phyloP scores from a whole-genome alignment of 2,329 filamentous ascomycete genomes.

The Fusarium dimerum region DNA sequence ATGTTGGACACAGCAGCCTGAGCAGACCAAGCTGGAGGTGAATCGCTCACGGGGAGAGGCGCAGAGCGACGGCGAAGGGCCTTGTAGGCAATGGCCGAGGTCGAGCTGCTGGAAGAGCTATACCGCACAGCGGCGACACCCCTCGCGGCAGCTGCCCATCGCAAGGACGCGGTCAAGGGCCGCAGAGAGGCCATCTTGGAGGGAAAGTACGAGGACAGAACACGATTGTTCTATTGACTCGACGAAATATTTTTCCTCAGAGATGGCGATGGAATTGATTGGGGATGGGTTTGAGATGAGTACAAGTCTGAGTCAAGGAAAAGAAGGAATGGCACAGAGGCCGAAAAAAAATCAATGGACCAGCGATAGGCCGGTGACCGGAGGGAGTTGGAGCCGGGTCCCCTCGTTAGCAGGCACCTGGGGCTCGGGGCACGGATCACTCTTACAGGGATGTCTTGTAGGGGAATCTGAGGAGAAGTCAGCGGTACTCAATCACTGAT shows the following conservation, averaged over 20 bases:
- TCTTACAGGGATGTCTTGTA: slow-evolving; percentile 15
- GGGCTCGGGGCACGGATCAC: slow-evolving; percentile 25
- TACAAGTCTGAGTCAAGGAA: slow-evolving; percentile 26
- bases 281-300: slow-evolving; percentile 16
- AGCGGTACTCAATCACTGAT: too few species aligned
- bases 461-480: neutral
- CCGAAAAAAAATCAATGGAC: slow-evolving; percentile 30
- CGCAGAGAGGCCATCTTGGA: slow-evolving; percentile 48
- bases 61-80: slow-evolving; percentile 88
- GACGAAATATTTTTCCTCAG: slow-evolving; percentile 27
- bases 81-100: slow-evolving; percentile 95
- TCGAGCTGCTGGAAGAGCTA: slow-evolving; percentile 61
- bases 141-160: slow-evolving; percentile 35
- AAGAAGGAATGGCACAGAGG: slow-evolving; percentile 16
- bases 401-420: slow-evolving; percentile 1
- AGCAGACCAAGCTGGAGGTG: slow-evolving; percentile 80
- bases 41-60: slow-evolving; percentile 76
- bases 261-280: slow-evolving; percentile 21
- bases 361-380: slow-evolving; percentile 29
- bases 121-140: slow-evolving; percentile 36
- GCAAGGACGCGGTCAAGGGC: slow-evolving; percentile 42
- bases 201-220: slow-evolving; percentile 19
- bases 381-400: slow-evolving; percentile 16
- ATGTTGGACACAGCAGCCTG: slow-evolving; percentile 97
- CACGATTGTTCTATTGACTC: slow-evolving; percentile 18